These are phyloP conservation scores for Pichia rugopelliculosa DNA, from an alignment of 805 yeast species.

Conservation along the genomic window DNA sequence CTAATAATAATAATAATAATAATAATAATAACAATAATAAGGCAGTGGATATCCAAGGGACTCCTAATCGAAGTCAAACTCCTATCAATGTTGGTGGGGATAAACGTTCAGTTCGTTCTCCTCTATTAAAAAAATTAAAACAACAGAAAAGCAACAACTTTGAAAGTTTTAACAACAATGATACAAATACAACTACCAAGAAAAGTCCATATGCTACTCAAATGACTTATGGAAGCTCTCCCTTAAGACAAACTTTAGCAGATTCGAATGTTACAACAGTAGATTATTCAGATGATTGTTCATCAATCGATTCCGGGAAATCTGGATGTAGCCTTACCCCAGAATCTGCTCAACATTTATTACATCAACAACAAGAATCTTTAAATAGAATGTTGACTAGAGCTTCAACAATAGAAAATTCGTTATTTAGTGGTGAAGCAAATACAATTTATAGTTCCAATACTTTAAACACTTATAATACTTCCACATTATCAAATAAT, in stretches of 20 bases:
- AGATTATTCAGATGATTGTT: slow-evolving; percentile 19
- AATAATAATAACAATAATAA: too few species aligned
- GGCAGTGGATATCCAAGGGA: not conserved
- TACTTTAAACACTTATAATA: slow-evolving; percentile 7
- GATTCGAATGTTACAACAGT: slow-evolving; percentile 12
- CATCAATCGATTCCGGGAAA: slow-evolving; percentile 19
- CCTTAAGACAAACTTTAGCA: slow-evolving; percentile 23
- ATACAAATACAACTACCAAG: not conserved
- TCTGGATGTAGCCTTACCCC: slow-evolving; percentile 14
- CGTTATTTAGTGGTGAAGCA: slow-evolving; percentile 20
- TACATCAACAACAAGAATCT: slow-evolving; percentile 11
- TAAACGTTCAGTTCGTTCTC: not conserved
- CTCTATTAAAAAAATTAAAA: not conserved
- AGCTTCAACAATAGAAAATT: slow-evolving; percentile 16
- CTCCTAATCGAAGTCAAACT: not conserved
- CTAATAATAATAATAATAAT: too few species aligned
- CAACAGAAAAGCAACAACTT: not conserved
- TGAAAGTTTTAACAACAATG: too few species aligned
- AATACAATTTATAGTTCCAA: slow-evolving; percentile 22
- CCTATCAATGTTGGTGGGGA: not conserved
- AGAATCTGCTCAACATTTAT: slow-evolving; percentile 9
- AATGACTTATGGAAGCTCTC: slow-evolving; percentile 29
- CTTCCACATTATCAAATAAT: slow-evolving; percentile 14
- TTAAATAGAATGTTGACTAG: slow-evolving; percentile 11
- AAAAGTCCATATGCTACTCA: not conserved